A percentile compares a stretch with the other conserved stretches of the same genome.
These are phyloP conservation scores for Diplodia scrobiculata DNA, from an alignment of 2,329 filamentous ascomycete genomes.

Conservation along the genomic window DNA sequence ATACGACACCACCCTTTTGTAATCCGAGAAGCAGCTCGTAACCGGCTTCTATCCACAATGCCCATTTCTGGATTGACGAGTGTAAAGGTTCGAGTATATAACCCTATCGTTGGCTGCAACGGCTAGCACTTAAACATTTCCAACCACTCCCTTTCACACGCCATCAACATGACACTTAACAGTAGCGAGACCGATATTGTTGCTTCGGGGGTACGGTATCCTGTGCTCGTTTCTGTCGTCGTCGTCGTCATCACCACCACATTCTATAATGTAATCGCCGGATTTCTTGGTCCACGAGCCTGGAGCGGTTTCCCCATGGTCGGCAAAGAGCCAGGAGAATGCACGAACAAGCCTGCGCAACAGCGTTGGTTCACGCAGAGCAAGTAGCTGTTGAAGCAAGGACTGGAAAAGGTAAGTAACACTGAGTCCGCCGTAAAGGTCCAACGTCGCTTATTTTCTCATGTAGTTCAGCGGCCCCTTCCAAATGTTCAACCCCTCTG, in stretches of 20 bases:
- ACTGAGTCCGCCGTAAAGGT: not conserved
- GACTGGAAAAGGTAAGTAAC: not conserved
- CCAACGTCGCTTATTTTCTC: not conserved
- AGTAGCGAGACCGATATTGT: not conserved
- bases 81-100: not conserved
- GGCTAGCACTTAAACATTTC: too few species aligned
- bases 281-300: not conserved
- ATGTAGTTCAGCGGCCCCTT: slow-evolving; percentile 10
- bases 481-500: slow-evolving; percentile 1
- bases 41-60: not conserved
- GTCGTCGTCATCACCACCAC: not conserved
- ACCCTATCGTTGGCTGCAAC: not conserved
- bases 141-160: not conserved
- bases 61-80: not conserved
- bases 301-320: slow-evolving; percentile 5
- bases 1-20: not conserved
- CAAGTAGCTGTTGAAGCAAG: not conserved
- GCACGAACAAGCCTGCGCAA: slow-evolving; percentile 1
- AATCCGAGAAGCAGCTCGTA: not conserved
- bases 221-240: not conserved
- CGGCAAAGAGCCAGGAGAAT: slow-evolving; percentile 11
- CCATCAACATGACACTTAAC: slow-evolving; percentile 1
- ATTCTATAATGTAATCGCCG: not conserved
- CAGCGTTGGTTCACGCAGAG: not conserved
- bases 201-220: not conserved